phyloP scores from a whole-genome alignment of 1,284 basidiomycete genomes.

The Tylopilus sp. region DNA sequence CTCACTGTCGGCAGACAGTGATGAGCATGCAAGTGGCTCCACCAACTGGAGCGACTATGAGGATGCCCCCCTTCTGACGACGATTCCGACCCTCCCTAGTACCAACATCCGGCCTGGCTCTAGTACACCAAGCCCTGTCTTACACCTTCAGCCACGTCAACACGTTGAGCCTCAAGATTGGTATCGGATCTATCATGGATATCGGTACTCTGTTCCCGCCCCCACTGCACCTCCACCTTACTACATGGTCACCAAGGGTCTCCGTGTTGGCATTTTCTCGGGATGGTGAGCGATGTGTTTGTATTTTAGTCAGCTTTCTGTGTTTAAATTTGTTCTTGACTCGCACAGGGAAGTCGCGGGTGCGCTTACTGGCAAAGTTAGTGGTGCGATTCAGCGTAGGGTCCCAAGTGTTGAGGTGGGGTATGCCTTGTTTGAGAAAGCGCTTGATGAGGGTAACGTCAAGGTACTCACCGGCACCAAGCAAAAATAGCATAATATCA shows the following conservation, averaged over 20 bases:
- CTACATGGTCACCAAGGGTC: conserved; percentile 6
- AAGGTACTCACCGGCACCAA: background rate
- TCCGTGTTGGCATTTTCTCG: conserved; percentile 9
- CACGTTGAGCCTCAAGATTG: background rate
- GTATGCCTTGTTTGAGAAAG: background rate
- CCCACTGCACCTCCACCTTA: conserved; percentile 1
- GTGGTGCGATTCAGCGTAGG: background rate
- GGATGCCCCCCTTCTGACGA: too few relatives aligned
- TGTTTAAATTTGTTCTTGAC: background rate
- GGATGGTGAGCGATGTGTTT: background rate
- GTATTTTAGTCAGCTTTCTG: too few relatives aligned
- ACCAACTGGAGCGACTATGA: too few relatives aligned
- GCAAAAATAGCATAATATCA: too few relatives aligned
- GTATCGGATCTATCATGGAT: conserved; percentile 1
- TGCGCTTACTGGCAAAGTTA: background rate
- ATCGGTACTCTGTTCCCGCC: background rate
- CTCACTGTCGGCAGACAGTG: too few relatives aligned
- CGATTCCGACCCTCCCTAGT: too few relatives aligned
- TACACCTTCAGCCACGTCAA: too few relatives aligned
- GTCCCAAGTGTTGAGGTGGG: background rate
- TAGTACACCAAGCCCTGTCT: too few relatives aligned
- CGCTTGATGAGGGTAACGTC: background rate
- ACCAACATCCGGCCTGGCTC: too few relatives aligned
- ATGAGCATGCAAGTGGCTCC: too few relatives aligned
- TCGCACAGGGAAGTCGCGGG: background rate